Evolutionary conservation across 83 land plant species (phyloP).

Genomic region (Larix sibirica): DNA sequence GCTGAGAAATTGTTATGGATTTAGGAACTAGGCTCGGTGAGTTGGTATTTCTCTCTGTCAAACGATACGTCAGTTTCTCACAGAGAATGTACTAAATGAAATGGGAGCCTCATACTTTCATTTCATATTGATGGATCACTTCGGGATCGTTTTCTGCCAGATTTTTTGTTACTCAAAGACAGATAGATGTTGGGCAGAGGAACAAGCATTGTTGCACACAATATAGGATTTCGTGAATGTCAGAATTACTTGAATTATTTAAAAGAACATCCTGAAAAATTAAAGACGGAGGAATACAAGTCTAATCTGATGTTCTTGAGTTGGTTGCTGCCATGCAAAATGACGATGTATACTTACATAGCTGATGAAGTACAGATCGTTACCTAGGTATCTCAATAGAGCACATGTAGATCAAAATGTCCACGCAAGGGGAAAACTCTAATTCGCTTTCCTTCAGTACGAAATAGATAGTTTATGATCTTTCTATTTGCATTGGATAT

Average conservation of each 20-base stretch:
- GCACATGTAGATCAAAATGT: too few relatives aligned
- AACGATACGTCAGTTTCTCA: too few relatives aligned
- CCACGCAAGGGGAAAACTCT: too few relatives aligned
- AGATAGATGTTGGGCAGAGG: slow-evolving; percentile 15
- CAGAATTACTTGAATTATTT: slow-evolving; percentile 13
- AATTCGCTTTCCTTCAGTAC: too few relatives aligned
- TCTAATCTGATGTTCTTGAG: slow-evolving; percentile 3
- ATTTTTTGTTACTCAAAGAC: slow-evolving; percentile 14
- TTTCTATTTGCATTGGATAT: too few relatives aligned
- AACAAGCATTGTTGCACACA: slow-evolving; percentile 19
- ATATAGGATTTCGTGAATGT: slow-evolving; percentile 15
- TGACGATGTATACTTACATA: slow-evolving; percentile 19
- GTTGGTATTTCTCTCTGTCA: too few relatives aligned
- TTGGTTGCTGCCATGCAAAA: slow-evolving; percentile 14
- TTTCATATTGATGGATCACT: slow-evolving; percentile 27
- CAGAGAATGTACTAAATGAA: neutral
- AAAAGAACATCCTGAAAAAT: slow-evolving; percentile 14
- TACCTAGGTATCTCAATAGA: too few relatives aligned
- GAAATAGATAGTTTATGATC: too few relatives aligned
- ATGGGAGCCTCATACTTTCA: slow-evolving; percentile 8
- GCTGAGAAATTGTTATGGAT: too few relatives aligned
- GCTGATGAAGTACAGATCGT: neutral
- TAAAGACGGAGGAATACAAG: slow-evolving; percentile 20
- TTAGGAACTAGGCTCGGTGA: too few relatives aligned
- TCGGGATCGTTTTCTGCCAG: neutral